Conservation (phyloP, 441 rosid genomes). For the Euphorbia celastroides region DNA sequence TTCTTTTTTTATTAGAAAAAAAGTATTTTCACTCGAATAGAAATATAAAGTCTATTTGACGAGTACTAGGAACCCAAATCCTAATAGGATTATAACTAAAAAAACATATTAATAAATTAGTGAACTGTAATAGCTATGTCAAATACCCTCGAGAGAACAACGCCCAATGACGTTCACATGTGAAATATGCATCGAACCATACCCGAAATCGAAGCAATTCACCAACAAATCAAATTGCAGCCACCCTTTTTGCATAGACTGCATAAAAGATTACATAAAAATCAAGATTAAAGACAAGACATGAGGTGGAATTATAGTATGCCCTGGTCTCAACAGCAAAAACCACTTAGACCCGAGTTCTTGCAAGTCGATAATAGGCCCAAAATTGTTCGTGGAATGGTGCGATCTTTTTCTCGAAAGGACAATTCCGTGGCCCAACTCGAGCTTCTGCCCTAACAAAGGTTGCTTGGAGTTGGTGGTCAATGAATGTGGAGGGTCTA, state of each 20-base stretch:
- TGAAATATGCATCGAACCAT: conserved; percentile 25
- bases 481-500: conserved; percentile 17
- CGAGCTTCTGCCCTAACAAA: conserved; percentile 18
- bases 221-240: conserved; percentile 14
- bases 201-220: conserved; percentile 15
- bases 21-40: no score
- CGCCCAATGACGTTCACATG: no score
- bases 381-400: conserved; percentile 11
- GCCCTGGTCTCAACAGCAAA: conserved; percentile 16
- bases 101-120: no score
- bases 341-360: conserved; percentile 13
- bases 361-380: conserved; percentile 12
- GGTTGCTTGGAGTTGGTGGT: conserved; percentile 23
- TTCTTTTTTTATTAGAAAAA: no score
- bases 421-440: conserved; percentile 6
- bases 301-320: conserved; percentile 17
- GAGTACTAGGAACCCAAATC: no score
- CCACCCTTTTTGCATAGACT: conserved; percentile 25
- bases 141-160: no score
- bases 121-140: no score
- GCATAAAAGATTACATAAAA: conserved; percentile 23
- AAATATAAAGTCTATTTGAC: no score
- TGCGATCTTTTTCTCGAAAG: conserved; percentile 20
- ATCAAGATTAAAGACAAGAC: conserved; percentile 12
- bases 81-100: no score